Evolutionary conservation across 495 filamentous ascomycete genomes (phyloP), one percentile per base, ranked within the genome.

Genomic region (Podospora sp.): DNA sequence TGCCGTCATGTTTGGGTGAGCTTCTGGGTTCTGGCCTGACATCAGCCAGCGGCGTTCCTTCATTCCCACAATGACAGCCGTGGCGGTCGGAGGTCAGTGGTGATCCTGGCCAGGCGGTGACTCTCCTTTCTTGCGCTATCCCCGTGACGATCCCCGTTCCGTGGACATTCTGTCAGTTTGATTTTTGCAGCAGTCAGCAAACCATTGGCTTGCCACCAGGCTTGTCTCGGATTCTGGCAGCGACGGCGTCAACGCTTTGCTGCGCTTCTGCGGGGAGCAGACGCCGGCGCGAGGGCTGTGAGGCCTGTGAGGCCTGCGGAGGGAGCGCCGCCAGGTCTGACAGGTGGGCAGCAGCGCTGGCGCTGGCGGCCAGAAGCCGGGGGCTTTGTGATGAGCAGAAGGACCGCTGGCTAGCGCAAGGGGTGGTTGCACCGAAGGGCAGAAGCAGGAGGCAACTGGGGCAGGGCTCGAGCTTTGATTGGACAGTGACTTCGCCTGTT

Each of bases 401-500:
- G 14, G 52, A 22, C 52, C 20, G 7, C 11, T 55, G 52, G 52
- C 52, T 21, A 24, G 52, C 24, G 2, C 20, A 26, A 55, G 21
- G 24, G 52, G 52, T 22, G 52, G 52, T 55, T 55, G 52, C 52
- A 55, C n/a, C n/a, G 9, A 11, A 46, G 52, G 24, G n/a, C 6
- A 55, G 52, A 22, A 46, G 5, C 40, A 46, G 40, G 40, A 46
- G 14, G 11, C 9, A 11, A 22, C 52, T 22, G 52, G 52, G 52
- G 52, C 52, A 55, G 24, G 52, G 52, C 52, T 22, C 52, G 52
- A 22, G 24, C 52, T 22, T 22, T 22, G 52, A 55, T 55, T 55
- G 52, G 52, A 22, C 52, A 14, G 21, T n/a, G 52, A 24, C 21
- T 22, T n/a, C 52, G 52, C 24, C 52, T 9, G 24, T 11, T 24